phyloP scores from a whole-genome alignment of 768 basidiomycete species.

The Lentinula lateritia region DNA sequence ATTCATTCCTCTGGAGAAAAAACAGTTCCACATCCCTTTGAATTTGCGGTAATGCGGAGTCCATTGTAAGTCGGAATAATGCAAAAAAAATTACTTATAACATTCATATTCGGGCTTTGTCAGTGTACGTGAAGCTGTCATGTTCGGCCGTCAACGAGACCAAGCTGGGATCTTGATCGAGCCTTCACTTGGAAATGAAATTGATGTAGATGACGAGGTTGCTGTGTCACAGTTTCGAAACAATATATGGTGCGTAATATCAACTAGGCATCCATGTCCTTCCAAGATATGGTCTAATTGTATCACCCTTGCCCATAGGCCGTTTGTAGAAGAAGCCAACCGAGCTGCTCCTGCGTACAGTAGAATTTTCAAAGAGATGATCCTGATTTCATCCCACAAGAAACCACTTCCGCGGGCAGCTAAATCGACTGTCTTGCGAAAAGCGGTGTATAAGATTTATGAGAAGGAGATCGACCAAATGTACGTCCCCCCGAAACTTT shows the following conservation, averaged over 20 bases:
- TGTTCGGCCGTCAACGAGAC: constrained; percentile 36
- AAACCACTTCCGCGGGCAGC: constrained; percentile 39
- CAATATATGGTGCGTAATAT: constrained; percentile 15
- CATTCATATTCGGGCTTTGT: not conserved
- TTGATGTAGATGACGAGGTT: constrained; percentile 23
- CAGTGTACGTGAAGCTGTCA: constrained; percentile 25
- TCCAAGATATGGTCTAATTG: constrained; percentile 21
- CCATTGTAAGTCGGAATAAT: constrained; percentile 14
- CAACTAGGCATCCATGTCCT: too few relatives aligned
- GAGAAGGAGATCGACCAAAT: constrained; percentile 32
- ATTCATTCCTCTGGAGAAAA: constrained; percentile 26
- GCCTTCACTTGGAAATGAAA: constrained; percentile 14
- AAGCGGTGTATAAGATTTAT: constrained; percentile 32
- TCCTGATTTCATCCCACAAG: constrained; percentile 31
- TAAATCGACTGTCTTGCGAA: constrained; percentile 41
- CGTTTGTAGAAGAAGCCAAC: constrained; percentile 37
- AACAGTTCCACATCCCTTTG: constrained; percentile 24
- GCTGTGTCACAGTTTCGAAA: constrained; percentile 22
- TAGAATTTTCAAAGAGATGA: constrained; percentile 47
- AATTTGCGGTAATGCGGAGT: constrained; percentile 15
- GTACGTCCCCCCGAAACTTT: constrained; percentile 11
- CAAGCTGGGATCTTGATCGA: constrained; percentile 27
- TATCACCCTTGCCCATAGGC: constrained; percentile 17
- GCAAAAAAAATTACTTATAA: too few relatives aligned
- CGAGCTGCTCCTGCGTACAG: constrained; percentile 31